Base-by-base conservation (phyloP, 2,329 filamentous ascomycete genomes). In the Arthrobotrys sinensis region DNA sequence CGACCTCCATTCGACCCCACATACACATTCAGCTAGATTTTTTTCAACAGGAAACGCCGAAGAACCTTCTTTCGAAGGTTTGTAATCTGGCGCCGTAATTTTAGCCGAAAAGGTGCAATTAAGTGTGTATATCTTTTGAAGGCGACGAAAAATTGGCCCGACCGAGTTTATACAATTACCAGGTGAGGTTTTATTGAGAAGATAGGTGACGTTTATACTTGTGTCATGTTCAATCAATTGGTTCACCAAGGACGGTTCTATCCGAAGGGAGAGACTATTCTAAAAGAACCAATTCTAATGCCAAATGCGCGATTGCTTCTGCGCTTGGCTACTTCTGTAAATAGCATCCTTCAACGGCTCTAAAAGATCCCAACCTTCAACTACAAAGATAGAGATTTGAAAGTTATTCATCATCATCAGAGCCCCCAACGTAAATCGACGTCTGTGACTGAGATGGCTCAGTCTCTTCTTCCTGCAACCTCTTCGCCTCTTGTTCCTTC, bases 401-500 rank as follows among this genome's bases (percentile, higher is more conserved):
- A 16, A 16, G 0, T 16, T 53, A 11, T 4, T 34, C 11, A 53
- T 71, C 73, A 11, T 70, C 60, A 21, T 43, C 55, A 3, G 55
- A 60, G 28, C 4, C 34, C 19, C 72, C 67, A 36, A 72, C 57
- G 34, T 72, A 78, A 28, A 67, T 60, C 16, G 75, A 72, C 14
- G 50, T 45, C 28, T 78, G 75, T 12, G 75, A 78, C 36, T 67
- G 57, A 14, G 60, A 69, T 16, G 53, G 67, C 62, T 78, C 75
- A 1, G 75, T 72, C 12, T 78, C 75, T 34, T 78, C 75, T 10
- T 78, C 75, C 34, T 67, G 60, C n/a, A 34, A 52, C 14, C 67
- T 52, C 46, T 68, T 71, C 43, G 66, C 67, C 12, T 72, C 75
- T 28, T 72, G 75, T 50, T 78, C 75, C 43, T 78, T 72, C 75